Evolutionary conservation across 1,139 yeast species (phyloP), one percentile per base, ranked within the genome.

Genomic region (Saccharomyces uvarum): DNA sequence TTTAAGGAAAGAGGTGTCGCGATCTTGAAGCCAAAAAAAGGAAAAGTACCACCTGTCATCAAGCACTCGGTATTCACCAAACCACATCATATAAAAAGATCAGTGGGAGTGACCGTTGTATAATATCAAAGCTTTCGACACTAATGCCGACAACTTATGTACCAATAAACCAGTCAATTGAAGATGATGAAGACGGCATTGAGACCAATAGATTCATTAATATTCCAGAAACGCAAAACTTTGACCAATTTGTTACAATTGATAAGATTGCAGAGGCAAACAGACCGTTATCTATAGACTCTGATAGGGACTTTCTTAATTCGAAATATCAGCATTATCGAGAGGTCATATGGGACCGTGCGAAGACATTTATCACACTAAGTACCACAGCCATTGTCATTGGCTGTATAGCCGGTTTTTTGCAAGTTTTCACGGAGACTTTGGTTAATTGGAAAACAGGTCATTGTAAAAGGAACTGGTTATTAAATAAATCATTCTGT

Each of bases 261-360:
- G 98, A 93, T 70, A 89, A 97, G 96, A 81, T 88, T 13, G 84
- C 84, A 53, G 98, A 91, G 65, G 84, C 75, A 63, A 59, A 72
- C 51, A 59, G 70, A 53, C 64, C 62, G 42, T 14, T 53, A 2
- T 32, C 49, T 7, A 50, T 50, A 31, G 33, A 50, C 11, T 47
- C 31, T 16, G 58, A 54, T 3, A 49, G 58, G 26, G 54, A 57
- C 24, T 26, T 49, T n/a, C 50, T 59, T 7, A 33, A 48, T 21
- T 44, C 56, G 9, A 55, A 54, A 47, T 58, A 52, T 19, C 53
- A 54, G 2, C 55, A 49, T 47, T 56, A 59, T 58, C 53, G 64
- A 60, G 54, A 71, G 70, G 60, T 57, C 75, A 26, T 69, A 73
- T 62, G 82, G 52, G 79, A 82, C 2, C 76, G 80, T 8, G 86